phyloP scores from a whole-genome alignment of 345 rosid species.

The Draba incana region DNA sequence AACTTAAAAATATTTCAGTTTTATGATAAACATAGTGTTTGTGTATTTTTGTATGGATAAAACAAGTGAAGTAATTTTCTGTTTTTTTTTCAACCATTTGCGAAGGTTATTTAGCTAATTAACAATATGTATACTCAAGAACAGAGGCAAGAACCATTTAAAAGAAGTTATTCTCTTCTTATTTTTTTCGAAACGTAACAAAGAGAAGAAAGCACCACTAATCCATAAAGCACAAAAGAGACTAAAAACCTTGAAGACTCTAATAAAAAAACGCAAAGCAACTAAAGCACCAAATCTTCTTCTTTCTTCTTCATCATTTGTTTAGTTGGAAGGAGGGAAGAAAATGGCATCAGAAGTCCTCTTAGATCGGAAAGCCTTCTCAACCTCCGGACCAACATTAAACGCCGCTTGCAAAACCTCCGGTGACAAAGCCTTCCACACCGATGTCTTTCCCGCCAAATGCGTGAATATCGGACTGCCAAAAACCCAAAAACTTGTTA shows the following conservation, averaged over 20 bases:
- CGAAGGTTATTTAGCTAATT: no score
- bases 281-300: neutral
- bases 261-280: neutral
- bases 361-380: slow-evolving; percentile 73
- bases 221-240: neutral
- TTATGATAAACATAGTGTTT: no score
- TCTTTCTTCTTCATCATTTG: neutral
- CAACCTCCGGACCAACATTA: slow-evolving; percentile 58
- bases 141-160: no score
- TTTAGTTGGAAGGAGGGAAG: slow-evolving; percentile 71
- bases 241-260: neutral
- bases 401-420: slow-evolving; percentile 77
- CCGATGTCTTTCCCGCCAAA: slow-evolving; percentile 81
- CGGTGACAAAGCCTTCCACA: slow-evolving; percentile 88
- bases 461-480: slow-evolving; percentile 87
- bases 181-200: slow-evolving; percentile 6
- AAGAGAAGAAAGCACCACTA: neutral
- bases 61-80: neutral
- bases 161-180: slow-evolving; percentile 22
- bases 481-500: neutral
- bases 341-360: slow-evolving; percentile 77
- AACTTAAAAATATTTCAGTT: no score
- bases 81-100: neutral
- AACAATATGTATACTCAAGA: neutral
- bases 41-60: neutral